These are phyloP conservation scores for Eucalyptus cloeziana DNA, from an alignment of 345 rosid species.

Conservation along the genomic window DNA sequence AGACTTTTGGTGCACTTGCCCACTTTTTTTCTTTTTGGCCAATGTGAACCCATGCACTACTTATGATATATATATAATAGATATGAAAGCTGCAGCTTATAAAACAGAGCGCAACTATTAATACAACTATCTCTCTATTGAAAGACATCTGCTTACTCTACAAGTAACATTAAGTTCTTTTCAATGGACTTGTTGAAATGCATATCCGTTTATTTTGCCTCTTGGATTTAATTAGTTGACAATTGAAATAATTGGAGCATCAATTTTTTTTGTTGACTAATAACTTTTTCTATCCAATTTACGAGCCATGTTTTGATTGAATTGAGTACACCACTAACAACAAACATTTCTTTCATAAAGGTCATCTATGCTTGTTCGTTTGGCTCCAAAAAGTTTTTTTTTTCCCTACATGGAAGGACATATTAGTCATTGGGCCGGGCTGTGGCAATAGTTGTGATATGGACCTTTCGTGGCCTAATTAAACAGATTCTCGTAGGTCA, in stretches of 20 bases:
- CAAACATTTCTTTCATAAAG: rapidly evolving
- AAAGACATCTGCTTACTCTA: background rate
- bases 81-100: rapidly evolving
- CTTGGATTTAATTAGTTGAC: too few relatives aligned
- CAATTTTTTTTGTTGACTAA: too few relatives aligned
- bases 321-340: background rate
- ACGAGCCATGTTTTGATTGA: rapidly evolving
- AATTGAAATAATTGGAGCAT: too few relatives aligned
- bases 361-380: rapidly evolving
- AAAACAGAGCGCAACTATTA: rapidly evolving
- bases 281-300: too few relatives aligned
- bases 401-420: too few relatives aligned
- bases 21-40: too few relatives aligned
- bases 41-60: background rate
- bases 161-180: rapidly evolving
- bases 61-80: rapidly evolving
- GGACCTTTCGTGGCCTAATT: rapidly evolving
- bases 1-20: rapidly evolving
- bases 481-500: rapidly evolving
- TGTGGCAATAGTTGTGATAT: too few relatives aligned
- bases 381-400: too few relatives aligned
- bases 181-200: too few relatives aligned
- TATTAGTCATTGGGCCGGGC: too few relatives aligned
- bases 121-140: background rate
- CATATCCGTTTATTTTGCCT: rapidly evolving